Evolutionary conservation across 306 rosid species (phyloP).

Genomic region (Castanospermum australe): DNA sequence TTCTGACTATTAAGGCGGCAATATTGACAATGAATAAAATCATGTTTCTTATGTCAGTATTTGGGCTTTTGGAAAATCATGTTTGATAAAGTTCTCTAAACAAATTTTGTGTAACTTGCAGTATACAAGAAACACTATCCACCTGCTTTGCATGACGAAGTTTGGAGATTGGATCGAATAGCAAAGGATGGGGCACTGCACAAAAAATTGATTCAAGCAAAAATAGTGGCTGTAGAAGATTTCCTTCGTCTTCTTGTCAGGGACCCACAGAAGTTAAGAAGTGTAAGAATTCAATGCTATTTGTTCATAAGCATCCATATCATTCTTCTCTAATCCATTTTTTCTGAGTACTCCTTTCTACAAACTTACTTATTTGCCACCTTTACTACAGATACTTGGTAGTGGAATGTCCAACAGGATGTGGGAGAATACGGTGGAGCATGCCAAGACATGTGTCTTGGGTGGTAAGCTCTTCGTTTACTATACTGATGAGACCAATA

Average conservation of each 20-base stretch:
- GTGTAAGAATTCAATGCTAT: conserved; percentile 49
- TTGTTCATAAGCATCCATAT: background rate
- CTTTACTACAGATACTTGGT: conserved; percentile 63
- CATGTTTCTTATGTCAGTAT: background rate
- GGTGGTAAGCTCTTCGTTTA: conserved; percentile 77
- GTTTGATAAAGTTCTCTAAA: background rate
- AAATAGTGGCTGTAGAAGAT: conserved; percentile 71
- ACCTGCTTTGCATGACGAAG: conserved; percentile 82
- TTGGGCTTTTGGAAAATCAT: background rate
- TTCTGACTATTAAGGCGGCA: background rate
- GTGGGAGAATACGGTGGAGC: conserved; percentile 95
- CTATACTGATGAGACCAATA: conserved; percentile 53
- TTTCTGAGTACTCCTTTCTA: background rate
- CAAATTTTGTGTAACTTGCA: conserved; percentile 33
- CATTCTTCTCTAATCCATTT: background rate
- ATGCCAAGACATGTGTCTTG: conserved; percentile 87
- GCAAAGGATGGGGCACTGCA: conserved; percentile 92
- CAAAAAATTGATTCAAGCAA: conserved; percentile 61
- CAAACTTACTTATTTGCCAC: background rate
- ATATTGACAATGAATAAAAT: background rate
- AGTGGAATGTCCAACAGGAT: conserved; percentile 91
- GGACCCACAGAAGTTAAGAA: conserved; percentile 75
- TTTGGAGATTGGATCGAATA: conserved; percentile 87
- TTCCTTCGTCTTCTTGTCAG: conserved; percentile 72
- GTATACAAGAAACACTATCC: conserved; percentile 93